Evolutionary conservation across 2,329 filamentous ascomycete genomes (phyloP), one percentile per base, ranked within the genome.

Genomic region (Aureobasidium mangrovei): DNA sequence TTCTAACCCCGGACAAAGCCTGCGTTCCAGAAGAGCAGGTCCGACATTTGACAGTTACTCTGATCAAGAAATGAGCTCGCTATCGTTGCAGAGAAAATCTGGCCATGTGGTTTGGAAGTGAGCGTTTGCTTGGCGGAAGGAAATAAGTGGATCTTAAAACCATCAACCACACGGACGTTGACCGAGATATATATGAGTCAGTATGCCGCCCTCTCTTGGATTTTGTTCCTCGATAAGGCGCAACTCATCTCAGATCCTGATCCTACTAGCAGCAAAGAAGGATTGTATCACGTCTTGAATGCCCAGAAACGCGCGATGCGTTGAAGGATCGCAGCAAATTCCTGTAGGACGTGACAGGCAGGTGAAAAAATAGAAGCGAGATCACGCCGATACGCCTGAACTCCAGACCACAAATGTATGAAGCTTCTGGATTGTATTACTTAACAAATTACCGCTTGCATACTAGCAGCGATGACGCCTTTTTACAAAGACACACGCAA

Each of bases 391-490:
- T 9, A 29, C 39, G 27, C 24, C 31, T 31, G 18, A 53, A 51
- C 38, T 36, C 39, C 39, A 53, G 49, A 53, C 49, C 31, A 12
- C 46, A 29, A 52, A 33, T 32, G 29, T 42, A 35, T 10, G 38
- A 36, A 36, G 28, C 27, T 36, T 26, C 7, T 38, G 26, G 32
- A 43, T 53, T 44, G 29, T 38, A 53, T 53, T 53, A 53, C 49
- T 53, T 53, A 44, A 53, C 31, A 28, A 53, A 32, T 53, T 53
- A 44, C 49, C 44, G 33, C 40, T 53, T 44, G 40, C 32, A 53
- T 53, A 36, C 49, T 53, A 53, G 49, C 33, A 28, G 44, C 31
- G 44, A 53, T 53, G 49, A 53, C 49, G 40, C 49, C 49, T 43
- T 53, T 36, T 53, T 39, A 44, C 49, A 44, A 38, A 31, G 32